phyloP scores from a whole-genome alignment of 192 early-diverging fungal species.

The Podila minutissima region DNA sequence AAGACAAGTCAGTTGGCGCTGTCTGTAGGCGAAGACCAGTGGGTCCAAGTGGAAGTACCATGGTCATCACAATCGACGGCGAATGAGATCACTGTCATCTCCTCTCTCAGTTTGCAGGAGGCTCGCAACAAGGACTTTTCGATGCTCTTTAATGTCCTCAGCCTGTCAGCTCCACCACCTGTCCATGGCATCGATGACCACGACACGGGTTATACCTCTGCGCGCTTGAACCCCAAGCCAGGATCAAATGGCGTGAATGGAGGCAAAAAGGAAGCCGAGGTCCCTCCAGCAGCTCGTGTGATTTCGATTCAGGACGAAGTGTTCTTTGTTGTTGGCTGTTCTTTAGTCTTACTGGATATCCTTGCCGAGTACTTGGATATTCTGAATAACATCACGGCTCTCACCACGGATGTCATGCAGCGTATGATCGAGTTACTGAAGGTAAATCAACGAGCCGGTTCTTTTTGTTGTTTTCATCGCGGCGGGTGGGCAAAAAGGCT shows the following conservation, averaged over 20 bases:
- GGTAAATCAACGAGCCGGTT: conserved; percentile 51
- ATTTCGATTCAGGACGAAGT: conserved; percentile 79
- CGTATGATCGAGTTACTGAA: conserved; percentile 87
- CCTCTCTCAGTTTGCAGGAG: conserved; percentile 48
- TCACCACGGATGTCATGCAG: conserved; percentile 90
- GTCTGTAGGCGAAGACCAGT: conserved; percentile 97
- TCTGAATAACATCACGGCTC: conserved; percentile 77
- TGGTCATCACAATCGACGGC: conserved; percentile 92
- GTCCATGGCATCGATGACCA: conserved; percentile 25
- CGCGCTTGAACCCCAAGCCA: conserved; percentile 1
- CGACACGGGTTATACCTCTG: conserved; percentile 10
- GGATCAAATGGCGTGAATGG: conserved; percentile 14
- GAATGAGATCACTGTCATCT: conserved; percentile 71
- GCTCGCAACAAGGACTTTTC: conserved; percentile 53
- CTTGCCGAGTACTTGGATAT: conserved; percentile 93
- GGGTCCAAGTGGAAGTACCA: conserved; percentile 93
- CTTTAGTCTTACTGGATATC: conserved; percentile 89
- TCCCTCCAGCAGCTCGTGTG: conserved; percentile 60
- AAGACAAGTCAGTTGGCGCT: conserved; percentile 86
- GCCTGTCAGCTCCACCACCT: conserved; percentile 17
- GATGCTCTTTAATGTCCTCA: conserved; percentile 42
- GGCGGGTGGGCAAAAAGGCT: too few species aligned
- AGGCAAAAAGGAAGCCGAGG: conserved; percentile 25
- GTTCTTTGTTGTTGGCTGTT: conserved; percentile 91
- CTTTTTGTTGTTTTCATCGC: neutral